phyloP scores from a whole-genome alignment of 208 protist genomes.

The Trypanosomatidae sp. region DNA sequence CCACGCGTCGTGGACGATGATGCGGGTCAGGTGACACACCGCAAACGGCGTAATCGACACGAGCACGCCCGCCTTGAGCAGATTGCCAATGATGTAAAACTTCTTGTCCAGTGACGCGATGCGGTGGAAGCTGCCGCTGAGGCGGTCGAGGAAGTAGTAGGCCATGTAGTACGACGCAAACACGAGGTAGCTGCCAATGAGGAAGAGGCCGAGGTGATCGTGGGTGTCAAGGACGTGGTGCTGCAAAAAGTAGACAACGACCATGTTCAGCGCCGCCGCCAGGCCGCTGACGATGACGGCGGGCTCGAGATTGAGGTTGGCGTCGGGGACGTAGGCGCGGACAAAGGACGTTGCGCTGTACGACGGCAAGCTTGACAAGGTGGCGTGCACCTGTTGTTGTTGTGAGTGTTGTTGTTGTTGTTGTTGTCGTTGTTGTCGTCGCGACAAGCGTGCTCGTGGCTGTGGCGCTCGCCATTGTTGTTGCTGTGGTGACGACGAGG shows the following conservation, averaged over 20 bases:
- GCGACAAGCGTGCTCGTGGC: background rate
- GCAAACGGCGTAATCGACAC: conserved; percentile 84
- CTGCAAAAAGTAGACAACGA: conserved; percentile 63
- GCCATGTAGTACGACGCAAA: conserved; percentile 82
- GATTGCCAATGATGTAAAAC: conserved; percentile 89
- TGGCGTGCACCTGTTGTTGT: background rate
- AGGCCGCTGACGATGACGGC: conserved; percentile 53
- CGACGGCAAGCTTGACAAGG: conserved; percentile 17
- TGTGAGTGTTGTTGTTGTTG: conserved; percentile 3
- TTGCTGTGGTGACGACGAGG: too few relatives aligned
- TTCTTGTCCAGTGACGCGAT: conserved; percentile 80
- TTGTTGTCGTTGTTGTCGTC: conserved; percentile 2
- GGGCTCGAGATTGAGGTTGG: conserved; percentile 44
- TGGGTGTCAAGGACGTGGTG: conserved; percentile 74
- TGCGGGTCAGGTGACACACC: conserved; percentile 53
- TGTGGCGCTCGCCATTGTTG: background rate
- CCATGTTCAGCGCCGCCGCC: conserved; percentile 47
- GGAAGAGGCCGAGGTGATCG: conserved; percentile 79
- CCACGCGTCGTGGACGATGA: conserved; percentile 77
- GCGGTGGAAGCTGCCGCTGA: conserved; percentile 55
- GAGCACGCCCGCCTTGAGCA: conserved; percentile 83
- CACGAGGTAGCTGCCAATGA: conserved; percentile 78
- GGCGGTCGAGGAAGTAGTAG: conserved; percentile 80
- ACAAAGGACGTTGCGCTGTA: conserved; percentile 79
- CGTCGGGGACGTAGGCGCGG: conserved; percentile 69